Base-by-base conservation (phyloP, 495 filamentous ascomycete species). In the Achaetomiella virescens region DNA sequence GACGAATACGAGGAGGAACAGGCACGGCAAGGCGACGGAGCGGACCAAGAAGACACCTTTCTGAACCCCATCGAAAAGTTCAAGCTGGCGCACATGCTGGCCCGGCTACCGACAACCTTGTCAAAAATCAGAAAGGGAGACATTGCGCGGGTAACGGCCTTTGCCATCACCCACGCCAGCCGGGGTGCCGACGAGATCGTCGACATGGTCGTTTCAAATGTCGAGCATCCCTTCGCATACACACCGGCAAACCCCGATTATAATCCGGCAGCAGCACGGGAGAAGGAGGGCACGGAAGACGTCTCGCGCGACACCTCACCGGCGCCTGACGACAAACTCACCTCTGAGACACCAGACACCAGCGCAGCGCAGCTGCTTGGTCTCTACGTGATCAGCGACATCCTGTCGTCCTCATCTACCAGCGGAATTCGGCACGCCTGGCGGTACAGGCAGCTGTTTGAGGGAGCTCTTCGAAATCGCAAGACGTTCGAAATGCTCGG, bases 401-500 rank as follows among this genome's bases (percentile, higher is more conserved):
- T 97, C 51, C 80, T 96, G 27, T 90, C 87, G 1, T 87, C 90
- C 2, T 90, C 88, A 4, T 86, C 88, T 1, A 90, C 87, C 1
- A 85, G 83, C 58, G 89, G 90, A 0, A 87, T 96, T 33, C 80
- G 89, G 1, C 87, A 92, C 65, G 89, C 90, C 6, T 97, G 90
- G 90, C 84, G 90, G 40, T 97, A 93, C 63, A 81, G 92, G 18
- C 84, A 88, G 63, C 74, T 93, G 20, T 93, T 98, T 60, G 95
- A 96, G 68, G 71, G 75, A 0, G 83, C 85, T 0, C 74, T 98
- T 8, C 82, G 83, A 31, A 69, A 79, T 6, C 79, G 83, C 36
- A 78, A 84, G 35, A 84, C 89, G 1, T 97, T 98, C 61, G 90
- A 90, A 61, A 75, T 83, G 49, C 78, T 98, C 9, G 93, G 91